Base-by-base conservation (phyloP, 768 basidiomycete genomes). In the Auriculariales sp. region DNA sequence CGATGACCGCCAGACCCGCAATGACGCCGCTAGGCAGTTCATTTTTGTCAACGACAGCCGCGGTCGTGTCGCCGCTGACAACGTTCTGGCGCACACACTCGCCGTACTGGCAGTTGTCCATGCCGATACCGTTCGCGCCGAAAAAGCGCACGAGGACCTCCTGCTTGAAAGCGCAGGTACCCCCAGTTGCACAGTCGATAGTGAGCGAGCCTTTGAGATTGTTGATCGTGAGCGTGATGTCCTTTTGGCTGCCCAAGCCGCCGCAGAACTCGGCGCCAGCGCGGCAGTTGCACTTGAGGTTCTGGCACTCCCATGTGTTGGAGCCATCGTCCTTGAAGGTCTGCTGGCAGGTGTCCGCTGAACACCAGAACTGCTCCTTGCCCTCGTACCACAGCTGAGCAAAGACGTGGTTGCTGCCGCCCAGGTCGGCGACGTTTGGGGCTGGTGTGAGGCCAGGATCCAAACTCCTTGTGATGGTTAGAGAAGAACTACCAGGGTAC, bases 341-440 rank as follows among this genome's bases (percentile, higher is more conserved):
- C 63, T 94, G 90, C 0, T 61, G 64, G 66, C 93, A 95, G 4
- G 71, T 67, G 54, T 77, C 68, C 0, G 89, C 88, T 9, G 66
- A 53, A 61, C 93, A 97, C 62, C 75, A 85, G 66, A 97, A 97
- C 58, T 95, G 90, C 59, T 92, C 87, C 28, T 81, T 76, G 9
- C 84, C 81, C n/a, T 70, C 70, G 61, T 88, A 90, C 62, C 82
- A 79, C 4, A 90, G 66, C 54, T 88, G 83, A 0, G 80, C 80
- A 52, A 72, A 79, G n/a, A 73, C 62, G 6, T 73, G 68, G 10
- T 75, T 71, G 14, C 67, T 62, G 6, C 60, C 29, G 25, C 81
- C 82, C 54, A 79, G 79, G 5, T 77, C 70, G 4, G 79, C 79
- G 3, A 69, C 59, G 51, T 81, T 74, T 4, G 80, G 76, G 47